Evolutionary conservation across 1,139 yeast species (phyloP), one percentile per base, ranked within the genome.

Genomic region (Ogataea hybrid): DNA sequence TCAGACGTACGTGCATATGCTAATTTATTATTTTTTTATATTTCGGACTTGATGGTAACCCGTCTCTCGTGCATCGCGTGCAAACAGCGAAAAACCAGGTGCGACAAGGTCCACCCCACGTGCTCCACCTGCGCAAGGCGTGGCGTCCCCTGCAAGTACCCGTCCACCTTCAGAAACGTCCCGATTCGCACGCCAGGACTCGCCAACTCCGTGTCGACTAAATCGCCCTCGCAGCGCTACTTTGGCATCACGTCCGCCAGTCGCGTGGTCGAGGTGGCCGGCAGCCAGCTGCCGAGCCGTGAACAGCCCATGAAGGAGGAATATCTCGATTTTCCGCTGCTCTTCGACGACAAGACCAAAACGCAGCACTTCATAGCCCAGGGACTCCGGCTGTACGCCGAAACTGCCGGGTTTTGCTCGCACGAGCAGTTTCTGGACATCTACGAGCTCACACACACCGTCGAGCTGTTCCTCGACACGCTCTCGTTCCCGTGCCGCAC

Each of bases 41-140:
- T 32, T 16, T 17, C 17, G 25, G 35, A 21, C 29, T 33, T 25
- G 18, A 39, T 39, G 43, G 37, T 34, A 4, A 25, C 28, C 20
- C 39, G 35, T 10, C 39, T 42, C 10, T 37, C 45, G 18, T 42
- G 45, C 29, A 18, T 21, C 22, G n/a, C n/a, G 6, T 42, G 45
- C 39, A 42, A 42, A 22, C 6, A 9, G 2, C 39, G 45, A 27
- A 42, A 42, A 25, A 42, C 38, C 14, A 37, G 28, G 30, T 42
- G 45, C 45, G 39, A 42, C 32, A 30, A 23, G 14, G 14, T 10
- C 3, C 35, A 14, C n/a, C 42, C 45, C 7, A 16, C 14, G 3
- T 42, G 45, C 17, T 4, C 25, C 16, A 32, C 25, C 15, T 42
- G 45, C 31, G 6, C 27, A 8, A 37, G 28, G 18, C 40, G 39